Base-by-base conservation (phyloP, 1,139 yeast genomes). In the Hemisphaericaspora xylofermentans region DNA sequence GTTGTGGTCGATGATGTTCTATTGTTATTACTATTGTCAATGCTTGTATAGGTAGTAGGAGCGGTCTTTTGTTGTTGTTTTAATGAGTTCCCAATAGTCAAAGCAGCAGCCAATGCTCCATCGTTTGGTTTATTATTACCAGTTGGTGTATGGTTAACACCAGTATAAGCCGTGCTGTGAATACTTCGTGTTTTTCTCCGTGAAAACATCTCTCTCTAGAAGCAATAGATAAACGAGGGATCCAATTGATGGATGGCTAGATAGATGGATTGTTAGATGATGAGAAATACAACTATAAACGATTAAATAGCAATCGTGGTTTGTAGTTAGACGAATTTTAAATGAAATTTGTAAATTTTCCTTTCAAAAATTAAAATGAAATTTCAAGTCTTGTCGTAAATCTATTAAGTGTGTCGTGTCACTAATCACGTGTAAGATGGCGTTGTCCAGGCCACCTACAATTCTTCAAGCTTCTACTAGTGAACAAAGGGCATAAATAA, bases 61-160 rank as follows among this genome's bases (percentile, higher is more conserved):
- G 6, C 7, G 5, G 5, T 19, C 22, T 19, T 6, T 8, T 24
- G 26, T 24, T 24, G 26, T 12, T 40, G 46, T 39, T 49, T 40
- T 36, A 45, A 35, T 18, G 52, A 40, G 31, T 68, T 59, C 6
- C 78, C 78, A 47, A 72, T 72, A 33, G 74, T 64, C 38, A 68
- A 54, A 2, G 78, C 78, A 4, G 78, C 78, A 6, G 78, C 78
- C 54, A 69, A 54, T 12, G 78, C 78, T 40, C 63, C 61, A 35
- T 63, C 56, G 49, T 58, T 62, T 17, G 77, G 77, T 42, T 69
- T 71, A 41, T 50, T 57, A 18, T 59, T 42, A 6, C 63, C 50
- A 4, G 68, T 64, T 3, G 70, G 63, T 14, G 56, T 49, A 42
- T 64, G 71, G 47, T 66, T 68, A 25, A 71, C 77, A n/a, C 76